phyloP scores from a whole-genome alignment of 2,329 filamentous ascomycete species.

The Pseudohalonectria lignicola region DNA sequence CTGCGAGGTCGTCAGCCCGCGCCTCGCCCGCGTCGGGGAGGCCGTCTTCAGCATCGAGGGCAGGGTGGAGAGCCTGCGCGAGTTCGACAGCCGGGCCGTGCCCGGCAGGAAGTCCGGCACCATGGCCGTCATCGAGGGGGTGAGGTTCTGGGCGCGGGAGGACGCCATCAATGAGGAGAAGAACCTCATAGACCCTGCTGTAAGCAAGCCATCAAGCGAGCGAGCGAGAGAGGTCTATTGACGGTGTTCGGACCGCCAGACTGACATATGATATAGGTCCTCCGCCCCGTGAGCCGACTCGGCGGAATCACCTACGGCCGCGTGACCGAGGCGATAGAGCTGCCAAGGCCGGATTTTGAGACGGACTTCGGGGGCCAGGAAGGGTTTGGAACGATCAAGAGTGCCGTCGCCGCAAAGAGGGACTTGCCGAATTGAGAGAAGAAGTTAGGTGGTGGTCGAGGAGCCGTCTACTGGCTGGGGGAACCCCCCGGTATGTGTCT shows the following conservation, averaged over 20 bases:
- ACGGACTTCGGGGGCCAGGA: constrained; percentile 41
- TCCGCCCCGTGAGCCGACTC: constrained; percentile 66
- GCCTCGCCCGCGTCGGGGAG: constrained; percentile 71
- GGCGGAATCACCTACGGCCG: constrained; percentile 82
- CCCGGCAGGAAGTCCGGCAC: constrained; percentile 68
- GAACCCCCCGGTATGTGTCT: no score
- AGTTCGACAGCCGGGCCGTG: constrained; percentile 63
- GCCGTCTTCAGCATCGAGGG: constrained; percentile 76
- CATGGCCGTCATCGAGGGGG: constrained; percentile 70
- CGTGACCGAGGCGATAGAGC: constrained; percentile 57
- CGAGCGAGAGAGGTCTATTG: no score
- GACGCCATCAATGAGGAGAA: constrained; percentile 74
- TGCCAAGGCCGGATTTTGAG: constrained; percentile 50
- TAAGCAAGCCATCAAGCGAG: no score
- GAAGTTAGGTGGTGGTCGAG: no score
- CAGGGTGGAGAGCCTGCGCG: constrained; percentile 60
- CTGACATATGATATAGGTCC: constrained; percentile 44
- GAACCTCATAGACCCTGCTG: constrained; percentile 61
- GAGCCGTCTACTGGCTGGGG: no score
- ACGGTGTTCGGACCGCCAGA: no score
- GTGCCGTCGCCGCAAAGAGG: constrained; percentile 21
- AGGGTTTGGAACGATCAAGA: constrained; percentile 44
- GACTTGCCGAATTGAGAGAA: no score
- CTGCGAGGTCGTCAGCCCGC: constrained; percentile 48
- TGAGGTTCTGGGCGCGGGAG: constrained; percentile 79